A percentile compares a stretch with the other conserved stretches of the same genome.
Evolutionary conservation across 768 basidiomycete genomes (phyloP).

Genomic region (Suillus lakei): DNA sequence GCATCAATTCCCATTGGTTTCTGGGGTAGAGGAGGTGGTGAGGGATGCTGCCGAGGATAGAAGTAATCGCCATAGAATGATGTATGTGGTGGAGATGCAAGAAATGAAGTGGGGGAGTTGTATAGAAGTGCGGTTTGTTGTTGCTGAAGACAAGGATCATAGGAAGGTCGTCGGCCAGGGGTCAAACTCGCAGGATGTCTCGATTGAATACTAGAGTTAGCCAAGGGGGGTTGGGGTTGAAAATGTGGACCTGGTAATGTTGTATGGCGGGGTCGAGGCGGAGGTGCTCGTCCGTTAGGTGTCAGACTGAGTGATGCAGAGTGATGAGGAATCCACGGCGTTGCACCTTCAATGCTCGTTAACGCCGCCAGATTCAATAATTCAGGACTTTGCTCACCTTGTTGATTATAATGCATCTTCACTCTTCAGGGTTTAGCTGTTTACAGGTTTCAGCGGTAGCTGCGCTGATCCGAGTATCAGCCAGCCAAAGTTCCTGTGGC

Average conservation of each 20-base stretch:
- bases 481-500: neutral
- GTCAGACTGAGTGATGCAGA: constrained; percentile 23
- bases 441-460: neutral
- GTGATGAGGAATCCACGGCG: constrained; percentile 25
- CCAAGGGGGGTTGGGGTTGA: neutral
- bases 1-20: constrained; percentile 27
- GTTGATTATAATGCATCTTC: constrained; percentile 37
- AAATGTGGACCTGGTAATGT: constrained; percentile 21
- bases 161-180: constrained; percentile 23
- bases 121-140: constrained; percentile 13
- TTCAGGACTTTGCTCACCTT: constrained; percentile 22
- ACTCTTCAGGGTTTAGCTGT: neutral
- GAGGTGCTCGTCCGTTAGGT: constrained; percentile 6
- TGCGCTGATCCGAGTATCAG: neutral
- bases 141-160: constrained; percentile 18
- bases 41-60: constrained; percentile 12
- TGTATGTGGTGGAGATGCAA: constrained; percentile 9
- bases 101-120: constrained; percentile 8
- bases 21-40: constrained; percentile 36
- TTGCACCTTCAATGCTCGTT: constrained; percentile 15
- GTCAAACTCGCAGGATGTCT: constrained; percentile 27
- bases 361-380: neutral
- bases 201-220: neutral
- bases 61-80: constrained; percentile 37
- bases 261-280: constrained; percentile 25